Evolutionary conservation across 2,329 filamentous ascomycete genomes (phyloP), one percentile per base, ranked within the genome.

Genomic region (Cryphonectria parasitica): DNA sequence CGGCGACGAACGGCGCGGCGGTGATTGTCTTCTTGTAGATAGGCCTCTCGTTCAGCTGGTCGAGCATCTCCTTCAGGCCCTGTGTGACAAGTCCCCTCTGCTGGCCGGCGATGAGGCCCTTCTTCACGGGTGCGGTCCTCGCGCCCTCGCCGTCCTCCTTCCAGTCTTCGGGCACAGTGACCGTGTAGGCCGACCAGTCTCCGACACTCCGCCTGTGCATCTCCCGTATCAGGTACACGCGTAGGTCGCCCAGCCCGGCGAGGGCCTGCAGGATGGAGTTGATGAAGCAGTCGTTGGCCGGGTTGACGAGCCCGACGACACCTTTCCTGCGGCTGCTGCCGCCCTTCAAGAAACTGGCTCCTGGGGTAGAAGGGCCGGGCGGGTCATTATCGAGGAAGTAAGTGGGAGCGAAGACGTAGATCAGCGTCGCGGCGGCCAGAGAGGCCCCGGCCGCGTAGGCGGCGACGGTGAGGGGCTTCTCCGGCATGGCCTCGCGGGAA

Each of bases 371-470:
- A 13, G 82, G 83, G 61, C 83, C 82, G 69, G 87, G 88, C 72
- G 90, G 87, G 69, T 96, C 92, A 78, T 91, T 90, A 82, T 99
- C 95, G 80, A 98, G 91, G 77, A 97, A 93, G 81, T 95, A 98
- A 67, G 95, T 98, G n/a, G 96, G 96, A 11, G 92, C 94, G 82
- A 99, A 98, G 76, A 98, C 95, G 82, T 98, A 99, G 79, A 98
- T 93, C 70, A 98, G 89, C 43, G 96, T 95, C 73, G 97, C 93
- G 73, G 96, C 96, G 69, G 96, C 96, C 73, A 99, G 91, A 68
- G 95, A 97, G 72, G 95, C 96, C 76, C 95, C 95, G 71, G 95
- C 96, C 77, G 96, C 96, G 82, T 99, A 99, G 61, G 93, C 94
- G 76, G 94, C 93, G 76, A 96, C 91, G 10, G 91, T 94, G 71